Percentiles rank a stretch among this genome's conserved stretches.
Evolutionary conservation across 306 rosid species (phyloP).

Genomic region (Cicer yamashitae): DNA sequence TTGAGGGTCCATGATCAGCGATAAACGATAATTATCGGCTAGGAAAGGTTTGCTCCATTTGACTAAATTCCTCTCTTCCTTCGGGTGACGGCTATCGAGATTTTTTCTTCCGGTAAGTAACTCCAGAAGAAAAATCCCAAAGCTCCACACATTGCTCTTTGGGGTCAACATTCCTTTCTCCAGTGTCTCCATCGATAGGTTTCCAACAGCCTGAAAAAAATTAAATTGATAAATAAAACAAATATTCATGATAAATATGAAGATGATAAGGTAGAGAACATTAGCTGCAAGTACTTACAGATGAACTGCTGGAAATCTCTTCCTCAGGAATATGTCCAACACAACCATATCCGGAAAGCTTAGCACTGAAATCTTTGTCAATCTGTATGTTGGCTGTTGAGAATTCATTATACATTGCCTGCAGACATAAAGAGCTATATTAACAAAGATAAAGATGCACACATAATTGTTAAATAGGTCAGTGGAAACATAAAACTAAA

Average conservation of each 20-base stretch:
- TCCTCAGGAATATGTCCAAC: conserved; percentile 89
- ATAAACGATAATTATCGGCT: conserved; percentile 77
- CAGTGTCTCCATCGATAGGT: conserved; percentile 89
- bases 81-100: conserved; percentile 87
- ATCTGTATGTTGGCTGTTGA: conserved; percentile 92
- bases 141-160: conserved; percentile 98
- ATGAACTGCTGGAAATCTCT: conserved; percentile 78
- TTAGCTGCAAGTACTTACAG: conserved; percentile 59
- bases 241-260: conserved; percentile 8
- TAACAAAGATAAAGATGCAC: conserved; percentile 37
- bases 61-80: conserved; percentile 93
- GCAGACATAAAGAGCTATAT: conserved; percentile 46
- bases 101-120: conserved; percentile 91
- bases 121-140: conserved; percentile 89
- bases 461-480: conserved; percentile 17
- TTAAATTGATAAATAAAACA: conserved; percentile 33
- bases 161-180: conserved; percentile 98
- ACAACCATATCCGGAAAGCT: conserved; percentile 99
- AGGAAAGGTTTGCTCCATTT: conserved; percentile 97
- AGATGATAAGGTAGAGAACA: conserved; percentile 20
- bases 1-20: conserved; percentile 93
- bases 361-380: conserved; percentile 99
- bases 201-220: conserved; percentile 78
- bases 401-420: conserved; percentile 99
- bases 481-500: conserved; percentile 10